These are phyloP conservation scores for Quercus variabilis DNA, from an alignment of 306 rosid species.

Conservation along the genomic window DNA sequence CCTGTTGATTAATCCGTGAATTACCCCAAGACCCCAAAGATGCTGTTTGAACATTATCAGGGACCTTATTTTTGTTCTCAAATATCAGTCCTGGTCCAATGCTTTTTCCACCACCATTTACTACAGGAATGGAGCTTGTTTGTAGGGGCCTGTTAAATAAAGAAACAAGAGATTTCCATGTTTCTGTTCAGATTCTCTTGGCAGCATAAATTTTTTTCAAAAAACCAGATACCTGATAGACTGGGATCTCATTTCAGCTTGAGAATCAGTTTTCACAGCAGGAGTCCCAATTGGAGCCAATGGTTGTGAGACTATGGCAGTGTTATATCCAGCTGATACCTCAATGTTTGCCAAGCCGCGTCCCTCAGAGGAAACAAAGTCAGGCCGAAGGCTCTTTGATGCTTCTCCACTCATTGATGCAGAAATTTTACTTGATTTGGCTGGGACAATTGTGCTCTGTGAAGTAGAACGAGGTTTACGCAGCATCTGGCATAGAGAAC, in stretches of 20 bases:
- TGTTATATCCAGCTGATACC: conserved; percentile 60
- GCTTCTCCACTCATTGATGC: conserved; percentile 39
- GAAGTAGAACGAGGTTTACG: conserved; percentile 51
- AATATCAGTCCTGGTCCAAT: conserved; percentile 43
- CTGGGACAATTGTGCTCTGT: conserved; percentile 29
- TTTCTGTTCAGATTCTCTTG: not conserved
- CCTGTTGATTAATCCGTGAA: conserved; percentile 81
- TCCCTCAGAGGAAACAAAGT: conserved; percentile 51
- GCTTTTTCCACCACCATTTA: conserved; percentile 46
- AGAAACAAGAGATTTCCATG: conserved; percentile 10
- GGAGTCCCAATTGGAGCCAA: conserved; percentile 94
- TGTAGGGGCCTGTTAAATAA: conserved; percentile 52
- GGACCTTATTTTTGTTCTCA: conserved; percentile 67
- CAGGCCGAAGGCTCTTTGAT: conserved; percentile 35
- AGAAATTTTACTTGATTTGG: conserved; percentile 48
- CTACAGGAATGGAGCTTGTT: conserved; percentile 44
- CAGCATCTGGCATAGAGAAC: conserved; percentile 44
- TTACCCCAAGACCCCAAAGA: conserved; percentile 74
- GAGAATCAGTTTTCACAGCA: conserved; percentile 70
- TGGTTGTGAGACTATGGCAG: conserved; percentile 51
- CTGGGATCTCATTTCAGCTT: conserved; percentile 62
- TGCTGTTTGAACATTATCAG: conserved; percentile 60
- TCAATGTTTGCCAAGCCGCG: conserved; percentile 42
- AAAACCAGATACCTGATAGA: conserved; percentile 47
- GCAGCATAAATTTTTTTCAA: conserved; percentile 5